phyloP scores from a whole-genome alignment of 768 basidiomycete species.

The Rhodotorula kratochvilovae region DNA sequence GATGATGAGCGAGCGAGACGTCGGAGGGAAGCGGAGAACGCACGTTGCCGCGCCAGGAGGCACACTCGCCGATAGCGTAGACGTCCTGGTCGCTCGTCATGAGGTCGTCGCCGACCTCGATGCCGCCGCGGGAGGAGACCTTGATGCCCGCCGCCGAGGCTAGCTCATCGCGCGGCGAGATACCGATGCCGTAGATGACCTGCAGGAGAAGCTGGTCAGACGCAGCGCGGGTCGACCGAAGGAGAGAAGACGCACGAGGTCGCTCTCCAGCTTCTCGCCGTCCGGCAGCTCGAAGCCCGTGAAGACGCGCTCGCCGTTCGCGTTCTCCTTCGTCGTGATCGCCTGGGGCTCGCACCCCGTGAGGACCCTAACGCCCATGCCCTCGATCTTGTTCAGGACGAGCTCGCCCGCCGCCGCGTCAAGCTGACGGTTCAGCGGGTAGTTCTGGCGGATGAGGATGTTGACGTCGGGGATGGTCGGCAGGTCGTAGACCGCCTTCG shows the following conservation, averaged over 20 bases:
- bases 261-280: slow-evolving; percentile 53
- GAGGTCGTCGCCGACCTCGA: slow-evolving; percentile 59
- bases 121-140: slow-evolving; percentile 55
- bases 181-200: slow-evolving; percentile 65
- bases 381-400: slow-evolving; percentile 59
- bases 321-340: slow-evolving; percentile 49
- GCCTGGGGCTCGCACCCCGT: slow-evolving; percentile 51
- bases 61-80: slow-evolving; percentile 73
- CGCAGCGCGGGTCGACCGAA: background rate
- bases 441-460: slow-evolving; percentile 43
- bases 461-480: slow-evolving; percentile 51
- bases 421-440: slow-evolving; percentile 32
- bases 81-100: slow-evolving; percentile 59
- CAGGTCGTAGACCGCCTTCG: slow-evolving; percentile 66
- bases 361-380: slow-evolving; percentile 59
- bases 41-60: slow-evolving; percentile 58
- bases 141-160: slow-evolving; percentile 57
- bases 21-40: background rate
- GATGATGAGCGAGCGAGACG: too few relatives aligned
- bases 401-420: slow-evolving; percentile 51
- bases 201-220: background rate
- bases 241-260: slow-evolving; percentile 48
- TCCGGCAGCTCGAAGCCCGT: slow-evolving; percentile 56
- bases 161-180: slow-evolving; percentile 65
- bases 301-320: slow-evolving; percentile 47